Evolutionary conservation across 805 yeast species (phyloP).

Genomic region (Soucietia sequanensis): DNA sequence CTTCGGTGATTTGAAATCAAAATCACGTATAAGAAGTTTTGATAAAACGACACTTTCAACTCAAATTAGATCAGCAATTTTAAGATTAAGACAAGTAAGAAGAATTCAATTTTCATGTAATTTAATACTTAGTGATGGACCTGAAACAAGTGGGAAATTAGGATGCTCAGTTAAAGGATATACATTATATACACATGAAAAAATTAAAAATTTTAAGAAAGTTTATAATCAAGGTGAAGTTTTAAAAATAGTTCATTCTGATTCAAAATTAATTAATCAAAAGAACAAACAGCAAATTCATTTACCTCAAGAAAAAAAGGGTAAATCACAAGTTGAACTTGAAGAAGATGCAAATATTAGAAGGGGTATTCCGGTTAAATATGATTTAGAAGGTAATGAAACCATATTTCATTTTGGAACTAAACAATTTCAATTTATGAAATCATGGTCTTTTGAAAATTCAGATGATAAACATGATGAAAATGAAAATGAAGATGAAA

Average conservation of each 20-base stretch:
- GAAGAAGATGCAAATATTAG: slow-evolving; percentile 35
- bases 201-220: slow-evolving; percentile 45
- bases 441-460: slow-evolving; percentile 35
- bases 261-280: slow-evolving; percentile 49
- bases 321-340: slow-evolving; percentile 35
- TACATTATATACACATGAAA: slow-evolving; percentile 56
- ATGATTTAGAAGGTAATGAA: slow-evolving; percentile 17
- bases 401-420: slow-evolving; percentile 23
- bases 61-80: slow-evolving; percentile 47
- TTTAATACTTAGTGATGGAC: slow-evolving; percentile 52
- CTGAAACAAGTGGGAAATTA: slow-evolving; percentile 35
- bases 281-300: slow-evolving; percentile 8
- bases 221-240: slow-evolving; percentile 55
- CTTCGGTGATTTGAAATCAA: slow-evolving; percentile 6
- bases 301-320: no score
- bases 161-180: slow-evolving; percentile 72
- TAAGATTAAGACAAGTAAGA: slow-evolving; percentile 58
- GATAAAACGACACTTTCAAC: slow-evolving; percentile 31
- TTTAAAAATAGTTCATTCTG: slow-evolving; percentile 51
- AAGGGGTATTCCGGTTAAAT: slow-evolving; percentile 21
- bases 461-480: slow-evolving; percentile 11
- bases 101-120: slow-evolving; percentile 64
- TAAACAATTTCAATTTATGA: slow-evolving; percentile 26
- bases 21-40: slow-evolving; percentile 13
- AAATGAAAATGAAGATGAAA: slow-evolving; percentile 12